Base-by-base conservation (phyloP, 2,329 filamentous ascomycete species). In the Colletotrichum falcatum region DNA sequence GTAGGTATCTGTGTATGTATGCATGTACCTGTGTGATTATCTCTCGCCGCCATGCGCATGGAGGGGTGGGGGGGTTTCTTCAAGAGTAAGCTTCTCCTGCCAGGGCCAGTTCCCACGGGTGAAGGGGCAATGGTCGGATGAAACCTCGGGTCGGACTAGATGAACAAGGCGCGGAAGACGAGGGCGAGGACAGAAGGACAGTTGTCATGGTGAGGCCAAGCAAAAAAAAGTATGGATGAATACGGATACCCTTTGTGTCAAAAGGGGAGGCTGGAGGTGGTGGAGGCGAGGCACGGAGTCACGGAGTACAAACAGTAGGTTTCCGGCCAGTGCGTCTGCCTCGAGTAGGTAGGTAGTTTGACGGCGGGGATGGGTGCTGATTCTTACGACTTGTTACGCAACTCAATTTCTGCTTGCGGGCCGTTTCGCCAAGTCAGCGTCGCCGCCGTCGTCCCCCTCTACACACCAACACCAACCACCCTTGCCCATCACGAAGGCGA, bases 21-120 rank as follows among this genome's bases (percentile, higher is more conserved):
- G 56, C n/a, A 9, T 46, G 55, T 11, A 18, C 26, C 42, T 2
- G 28, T n/a, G 23, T 16, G 26, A 42, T 28, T 30, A 26, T 51
- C 48, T 51, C 48, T 49, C 5, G 48, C 48, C 12, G 26, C 33
- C 42, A 44, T n/a, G 42, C 8, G 54, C 48, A 66, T 60, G 54
- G 44, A 20, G 39, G 49, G 37, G 39, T 59, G 56, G 51, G 63
- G 56, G 51, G 63, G 63, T 70, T 59, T n/a, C 63, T 58, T 54
- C 44, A 30, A 67, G 63, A n/a, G 67, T 70, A 70, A 66, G 67
- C 67, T 70, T 70, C 56, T 70, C n/a, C n/a, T n/a, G n/a, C n/a
- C n/a, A 58, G 67, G 56, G 56, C 33, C 44, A 30, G 67, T 70
- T 70, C 58, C 51, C 51, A 66, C 58, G 44, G 59, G 58, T 66